Conservation (phyloP, 352 stramenopile genomes). For the Globisporangium echinulatum region DNA sequence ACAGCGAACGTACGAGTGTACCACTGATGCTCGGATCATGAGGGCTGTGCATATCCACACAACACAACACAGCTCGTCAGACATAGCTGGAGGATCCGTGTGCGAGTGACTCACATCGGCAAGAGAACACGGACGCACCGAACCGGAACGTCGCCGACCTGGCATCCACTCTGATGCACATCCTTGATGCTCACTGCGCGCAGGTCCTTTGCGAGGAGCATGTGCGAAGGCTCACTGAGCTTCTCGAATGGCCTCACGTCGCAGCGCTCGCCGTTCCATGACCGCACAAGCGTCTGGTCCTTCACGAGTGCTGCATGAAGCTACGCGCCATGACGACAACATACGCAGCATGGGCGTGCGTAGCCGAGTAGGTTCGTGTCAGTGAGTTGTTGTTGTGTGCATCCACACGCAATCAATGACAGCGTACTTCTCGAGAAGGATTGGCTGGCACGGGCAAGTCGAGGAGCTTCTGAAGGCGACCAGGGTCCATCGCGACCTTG, state of each 20-base stretch:
- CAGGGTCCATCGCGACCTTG: conserved; percentile 43
- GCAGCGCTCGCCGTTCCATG: conserved; percentile 58
- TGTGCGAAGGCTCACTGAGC: conserved; percentile 21
- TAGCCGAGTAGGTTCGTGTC: not conserved
- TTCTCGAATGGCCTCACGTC: conserved; percentile 46
- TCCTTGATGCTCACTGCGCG: conserved; percentile 21
- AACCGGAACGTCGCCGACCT: conserved; percentile 11
- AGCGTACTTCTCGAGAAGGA: conserved; percentile 20
- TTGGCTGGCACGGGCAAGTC: conserved; percentile 45
- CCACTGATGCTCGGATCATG: conserved; percentile 1
- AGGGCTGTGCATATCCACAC: conserved; percentile 1
- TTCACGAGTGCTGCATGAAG: conserved; percentile 32
- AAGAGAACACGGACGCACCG: conserved; percentile 1
- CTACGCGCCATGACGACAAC: not conserved
- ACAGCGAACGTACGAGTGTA: conserved; percentile 8
- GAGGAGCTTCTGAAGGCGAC: conserved; percentile 54
- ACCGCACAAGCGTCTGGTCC: conserved; percentile 28
- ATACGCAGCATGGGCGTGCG: not conserved
- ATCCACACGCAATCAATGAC: no score
- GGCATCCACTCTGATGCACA: conserved; percentile 14
- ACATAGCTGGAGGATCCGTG: not conserved
- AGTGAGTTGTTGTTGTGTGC: not conserved
- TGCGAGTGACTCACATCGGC: no score
- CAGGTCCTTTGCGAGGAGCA: conserved; percentile 29
- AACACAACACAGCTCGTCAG: not conserved